phyloP scores from a whole-genome alignment of 192 early-diverging fungal genomes.

The Geranomyces michiganensis region DNA sequence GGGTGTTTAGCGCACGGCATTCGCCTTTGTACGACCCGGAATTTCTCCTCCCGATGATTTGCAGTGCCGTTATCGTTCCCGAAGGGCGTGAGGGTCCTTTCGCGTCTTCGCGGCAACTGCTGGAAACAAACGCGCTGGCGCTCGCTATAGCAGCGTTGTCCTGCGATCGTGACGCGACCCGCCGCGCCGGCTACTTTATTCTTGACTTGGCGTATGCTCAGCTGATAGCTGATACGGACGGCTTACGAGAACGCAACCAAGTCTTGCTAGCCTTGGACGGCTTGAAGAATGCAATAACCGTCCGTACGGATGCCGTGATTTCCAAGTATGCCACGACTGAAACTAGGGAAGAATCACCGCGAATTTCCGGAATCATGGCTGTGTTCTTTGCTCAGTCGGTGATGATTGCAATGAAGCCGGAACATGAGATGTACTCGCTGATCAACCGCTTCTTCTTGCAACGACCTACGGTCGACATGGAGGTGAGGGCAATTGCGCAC shows the following conservation, averaged over 20 bases:
- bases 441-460: slow-evolving; percentile 77
- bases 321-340: background rate
- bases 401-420: slow-evolving; percentile 66
- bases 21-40: slow-evolving; percentile 64
- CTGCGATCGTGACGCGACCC: slow-evolving; percentile 52
- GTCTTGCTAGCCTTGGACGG: slow-evolving; percentile 66
- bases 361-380: slow-evolving; percentile 68
- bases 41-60: slow-evolving; percentile 75
- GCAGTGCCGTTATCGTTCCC: slow-evolving; percentile 44
- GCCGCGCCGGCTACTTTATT: slow-evolving; percentile 67
- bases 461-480: slow-evolving; percentile 69
- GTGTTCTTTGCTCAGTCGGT: slow-evolving; percentile 71
- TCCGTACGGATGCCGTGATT: slow-evolving; percentile 32
- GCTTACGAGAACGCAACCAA: slow-evolving; percentile 72
- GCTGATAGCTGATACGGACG: background rate
- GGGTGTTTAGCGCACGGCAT: slow-evolving; percentile 17
- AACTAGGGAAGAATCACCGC: slow-evolving; percentile 37
- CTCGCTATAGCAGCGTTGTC: slow-evolving; percentile 68
- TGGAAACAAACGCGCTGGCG: slow-evolving; percentile 74
- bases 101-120: slow-evolving; percentile 62
- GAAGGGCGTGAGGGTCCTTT: slow-evolving; percentile 12
- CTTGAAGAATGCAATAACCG: slow-evolving; percentile 69
- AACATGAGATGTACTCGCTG: slow-evolving; percentile 73
- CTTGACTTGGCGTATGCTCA: slow-evolving; percentile 64
- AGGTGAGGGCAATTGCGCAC: background rate